phyloP scores from a whole-genome alignment of 2,329 filamentous ascomycete species.

The Hypoxylon sp. region DNA sequence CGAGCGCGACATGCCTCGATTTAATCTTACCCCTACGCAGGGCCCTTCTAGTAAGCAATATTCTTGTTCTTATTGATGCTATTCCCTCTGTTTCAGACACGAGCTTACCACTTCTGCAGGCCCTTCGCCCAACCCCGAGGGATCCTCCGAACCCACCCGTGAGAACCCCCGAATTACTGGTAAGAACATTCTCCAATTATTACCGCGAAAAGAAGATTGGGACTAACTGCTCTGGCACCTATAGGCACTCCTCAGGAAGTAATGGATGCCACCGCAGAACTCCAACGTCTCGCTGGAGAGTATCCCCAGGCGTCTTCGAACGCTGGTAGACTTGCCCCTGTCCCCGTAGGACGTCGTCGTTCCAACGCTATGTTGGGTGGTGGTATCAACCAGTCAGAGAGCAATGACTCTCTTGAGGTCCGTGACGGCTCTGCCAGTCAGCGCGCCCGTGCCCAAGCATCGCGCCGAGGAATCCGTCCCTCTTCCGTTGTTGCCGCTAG shows the following conservation, averaged over 20 bases:
- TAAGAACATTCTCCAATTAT: neutral
- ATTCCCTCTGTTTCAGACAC: neutral
- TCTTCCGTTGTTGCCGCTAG: conserved; percentile 27
- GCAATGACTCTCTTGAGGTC: neutral
- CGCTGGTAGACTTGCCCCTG: neutral
- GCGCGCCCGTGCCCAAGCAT: neutral
- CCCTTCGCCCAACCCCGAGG: neutral
- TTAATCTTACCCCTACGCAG: neutral
- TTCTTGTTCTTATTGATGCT: neutral
- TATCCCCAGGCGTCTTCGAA: neutral
- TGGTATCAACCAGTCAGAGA: neutral
- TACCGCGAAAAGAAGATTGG: neutral
- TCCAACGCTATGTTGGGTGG: neutral
- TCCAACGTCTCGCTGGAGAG: conserved; percentile 13
- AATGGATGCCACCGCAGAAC: conserved; percentile 25
- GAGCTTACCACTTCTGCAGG: conserved; percentile 3
- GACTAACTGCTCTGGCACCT: conserved; percentile 12
- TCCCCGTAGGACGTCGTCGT: neutral
- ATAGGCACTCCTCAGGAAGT: conserved; percentile 18
- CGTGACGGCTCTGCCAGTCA: neutral
- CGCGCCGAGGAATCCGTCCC: conserved; percentile 12
- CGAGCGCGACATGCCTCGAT: neutral
- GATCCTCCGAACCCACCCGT: neutral
- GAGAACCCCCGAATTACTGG: neutral
- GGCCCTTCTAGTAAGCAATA: conserved; percentile 3